Evolutionary conservation across 495 filamentous ascomycete species (phyloP), one percentile per base, ranked within the genome.

Genomic region (Xylaria longipes): DNA sequence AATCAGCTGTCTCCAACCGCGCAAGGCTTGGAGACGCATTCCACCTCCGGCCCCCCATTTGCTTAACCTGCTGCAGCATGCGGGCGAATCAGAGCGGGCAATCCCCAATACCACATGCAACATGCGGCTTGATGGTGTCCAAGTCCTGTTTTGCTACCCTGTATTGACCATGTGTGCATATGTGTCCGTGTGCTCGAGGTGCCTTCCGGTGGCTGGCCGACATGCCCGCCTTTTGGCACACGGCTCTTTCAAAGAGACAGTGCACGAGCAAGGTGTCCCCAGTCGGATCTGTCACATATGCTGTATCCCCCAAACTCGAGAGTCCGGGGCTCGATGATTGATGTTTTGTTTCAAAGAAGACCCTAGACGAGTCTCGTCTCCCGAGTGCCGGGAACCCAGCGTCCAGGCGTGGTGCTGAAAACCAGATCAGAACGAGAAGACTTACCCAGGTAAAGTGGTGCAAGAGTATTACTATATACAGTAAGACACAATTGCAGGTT

Each of bases 1-100:
- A 81, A 81, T 81, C 72, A 79, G 73, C 68, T 41, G 74, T 69
- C 72, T 74, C 70, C 69, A 76, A 65, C 73, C 67, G 72, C 75
- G 77, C 77, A 77, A 77, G 76, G 75, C 79, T 79, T 48, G 43
- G 54, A 41, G 43, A 8, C 29, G 35, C 22, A 76, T 73, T 73
- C 76, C 71, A 73, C 74, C 75, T 72, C 71, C 20, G 43, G 72
- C 72, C 48, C 70, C 76, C 69, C 74, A 68, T 63, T 63, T 76
- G 72, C 70, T 74, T 76, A 63, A 68, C 76, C 63, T 76, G 74
- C 74, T 72, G 74, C 35, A 54, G 15, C 3, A 54, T 6, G 20
- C 39, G 41, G 62, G 72, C 79, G 71, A 81, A 81, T 81, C 74
- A 79, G 70, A 71, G 22, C 7, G 5, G 58, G 22, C 62, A 57